Base-by-base conservation (phyloP, 176 grass and related monocot genomes). In the Poa pratensis region DNA sequence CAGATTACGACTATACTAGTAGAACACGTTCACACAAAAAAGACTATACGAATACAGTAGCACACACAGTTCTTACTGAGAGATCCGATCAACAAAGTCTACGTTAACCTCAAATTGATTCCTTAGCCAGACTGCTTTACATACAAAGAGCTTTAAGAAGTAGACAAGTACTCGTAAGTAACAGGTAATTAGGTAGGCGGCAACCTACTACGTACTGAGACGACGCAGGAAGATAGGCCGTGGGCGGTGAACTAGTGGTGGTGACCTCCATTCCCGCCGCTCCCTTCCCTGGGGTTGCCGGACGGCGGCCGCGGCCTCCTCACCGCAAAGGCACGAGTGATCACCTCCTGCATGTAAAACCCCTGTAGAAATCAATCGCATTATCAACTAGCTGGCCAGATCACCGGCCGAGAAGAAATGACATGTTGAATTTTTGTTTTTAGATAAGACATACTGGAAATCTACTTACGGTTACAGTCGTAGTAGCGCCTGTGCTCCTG, bases 401-500 rank as follows among this genome's bases (percentile, higher is more conserved):
- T 51, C 13, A 17, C 7, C 7, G n/a, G n/a, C n/a, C n/a, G 32
- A 23, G 42, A 8, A 26, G n/a, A 85, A 80, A 89, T 7, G 87
- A n/a, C n/a, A n/a, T n/a, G n/a, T n/a, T n/a, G n/a, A n/a, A n/a
- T n/a, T n/a, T n/a, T n/a, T n/a, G n/a, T n/a, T n/a, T n/a, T n/a
- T n/a, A n/a, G n/a, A n/a, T n/a, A n/a, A n/a, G 40, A 30, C 2
- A 18, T 28, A 80, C 20, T 19, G 14, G 10, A 3, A 5, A 70
- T 69, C 30, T 5, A 86, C 83, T 90, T 90, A 90, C 88, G 12
- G 65, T 11, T 90, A 90, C 88, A 20, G 65, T 20, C 1, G 30
- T 30, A 7, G 32, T 2, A 2, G 1, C 35, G 22, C 80, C 77
- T 34, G 30, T 22, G 52, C 50, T 77, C 51, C 58, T 59, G 42